Evolutionary conservation across 208 protist species (phyloP).

Genomic region (Trypanosoma scelopori): DNA sequence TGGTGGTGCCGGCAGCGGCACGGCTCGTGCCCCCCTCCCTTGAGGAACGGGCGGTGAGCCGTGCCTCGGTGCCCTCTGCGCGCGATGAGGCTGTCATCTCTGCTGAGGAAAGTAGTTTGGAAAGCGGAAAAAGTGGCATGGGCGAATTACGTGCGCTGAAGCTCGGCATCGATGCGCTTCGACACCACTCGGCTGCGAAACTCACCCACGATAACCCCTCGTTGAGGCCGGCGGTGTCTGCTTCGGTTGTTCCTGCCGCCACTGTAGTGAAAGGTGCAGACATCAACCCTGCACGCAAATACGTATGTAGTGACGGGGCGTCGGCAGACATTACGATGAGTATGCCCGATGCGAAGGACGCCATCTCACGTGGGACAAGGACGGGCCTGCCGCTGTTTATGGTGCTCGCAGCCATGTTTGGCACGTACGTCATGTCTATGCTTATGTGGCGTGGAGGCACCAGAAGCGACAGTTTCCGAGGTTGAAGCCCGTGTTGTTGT

Average conservation of each 20-base stretch:
- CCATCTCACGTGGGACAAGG: neutral
- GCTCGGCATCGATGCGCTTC: slow-evolving; percentile 29
- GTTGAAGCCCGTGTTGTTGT: neutral
- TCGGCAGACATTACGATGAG: slow-evolving; percentile 22
- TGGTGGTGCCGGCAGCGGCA: slow-evolving; percentile 13
- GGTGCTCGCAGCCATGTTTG: slow-evolving; percentile 23
- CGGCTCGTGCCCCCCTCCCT: slow-evolving; percentile 4
- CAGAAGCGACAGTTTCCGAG: neutral
- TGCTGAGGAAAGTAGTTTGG: neutral
- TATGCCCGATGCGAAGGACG: neutral
- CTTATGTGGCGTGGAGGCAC: neutral
- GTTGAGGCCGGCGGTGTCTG: too few species aligned
- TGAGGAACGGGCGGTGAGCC: neutral
- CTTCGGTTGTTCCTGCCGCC: neutral
- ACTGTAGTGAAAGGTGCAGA: too few species aligned
- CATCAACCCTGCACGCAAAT: too few species aligned
- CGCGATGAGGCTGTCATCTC: neutral
- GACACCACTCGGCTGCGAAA: neutral
- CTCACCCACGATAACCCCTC: too few species aligned
- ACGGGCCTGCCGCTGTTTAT: slow-evolving; percentile 6
- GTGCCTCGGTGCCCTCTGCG: neutral
- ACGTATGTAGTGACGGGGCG: neutral
- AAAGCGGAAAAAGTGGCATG: slow-evolving; percentile 17
- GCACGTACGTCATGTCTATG: slow-evolving; percentile 12
- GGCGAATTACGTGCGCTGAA: slow-evolving; percentile 52